phyloP scores from a whole-genome alignment of 2,329 filamentous ascomycete genomes.

The Coniella lustricola region DNA sequence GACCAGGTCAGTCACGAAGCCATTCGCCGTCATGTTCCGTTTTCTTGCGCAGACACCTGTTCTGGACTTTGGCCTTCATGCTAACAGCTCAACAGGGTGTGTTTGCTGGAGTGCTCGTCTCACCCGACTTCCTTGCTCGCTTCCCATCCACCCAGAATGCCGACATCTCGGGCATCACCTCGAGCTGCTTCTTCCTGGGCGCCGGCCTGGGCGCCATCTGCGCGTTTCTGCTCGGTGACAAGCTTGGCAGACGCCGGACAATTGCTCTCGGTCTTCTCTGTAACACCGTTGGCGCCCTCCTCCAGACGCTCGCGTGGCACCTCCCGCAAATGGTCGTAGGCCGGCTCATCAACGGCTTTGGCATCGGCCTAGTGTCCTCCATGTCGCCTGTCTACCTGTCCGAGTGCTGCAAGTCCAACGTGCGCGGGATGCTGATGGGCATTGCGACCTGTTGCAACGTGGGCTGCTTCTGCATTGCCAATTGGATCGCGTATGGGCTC shows the following conservation, averaged over 20 bases:
- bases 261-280: constrained; percentile 25
- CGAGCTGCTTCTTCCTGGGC: constrained; percentile 34
- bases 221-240: constrained; percentile 27
- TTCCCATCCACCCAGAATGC: constrained; percentile 32
- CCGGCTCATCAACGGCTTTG: constrained; percentile 34
- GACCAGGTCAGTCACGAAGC: constrained; percentile 9
- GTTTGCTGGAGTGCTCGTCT: constrained; percentile 36
- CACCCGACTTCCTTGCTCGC: constrained; percentile 29
- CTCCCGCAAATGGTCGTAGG: constrained; percentile 36
- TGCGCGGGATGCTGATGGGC: constrained; percentile 39
- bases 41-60: too few species aligned
- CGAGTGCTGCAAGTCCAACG: constrained; percentile 26
- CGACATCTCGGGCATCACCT: constrained; percentile 36
- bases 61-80: too few species aligned
- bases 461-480: constrained; percentile 37
- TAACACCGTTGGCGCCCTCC: constrained; percentile 28
- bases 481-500: constrained; percentile 32
- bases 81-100: constrained; percentile 25
- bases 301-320: constrained; percentile 28
- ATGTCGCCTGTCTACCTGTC: constrained; percentile 29
- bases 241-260: constrained; percentile 26
- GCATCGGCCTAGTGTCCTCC: constrained; percentile 28
- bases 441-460: constrained; percentile 34
- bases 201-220: constrained; percentile 27
- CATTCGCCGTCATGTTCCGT: not conserved